These are phyloP conservation scores for Geotrichum ghanense DNA, from an alignment of 805 yeast genomes.

Conservation along the genomic window DNA sequence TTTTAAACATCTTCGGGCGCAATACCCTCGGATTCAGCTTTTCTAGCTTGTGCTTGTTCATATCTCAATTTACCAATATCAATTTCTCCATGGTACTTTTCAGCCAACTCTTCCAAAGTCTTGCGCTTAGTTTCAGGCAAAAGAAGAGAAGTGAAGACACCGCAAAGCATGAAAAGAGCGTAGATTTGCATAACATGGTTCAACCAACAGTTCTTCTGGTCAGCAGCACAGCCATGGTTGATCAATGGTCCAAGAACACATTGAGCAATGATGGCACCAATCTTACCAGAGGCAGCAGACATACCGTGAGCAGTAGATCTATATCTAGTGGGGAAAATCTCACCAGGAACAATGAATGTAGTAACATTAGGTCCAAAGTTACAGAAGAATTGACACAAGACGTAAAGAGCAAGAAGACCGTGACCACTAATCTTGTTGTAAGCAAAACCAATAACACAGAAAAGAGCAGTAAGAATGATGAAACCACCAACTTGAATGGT, in stretches of 20 bases:
- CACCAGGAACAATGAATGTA: slow-evolving; percentile 86
- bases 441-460: slow-evolving; percentile 77
- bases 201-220: slow-evolving; percentile 60
- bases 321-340: slow-evolving; percentile 86
- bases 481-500: slow-evolving; percentile 73
- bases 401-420: slow-evolving; percentile 67
- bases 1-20: no score
- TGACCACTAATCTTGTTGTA: slow-evolving; percentile 56
- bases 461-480: slow-evolving; percentile 53
- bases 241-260: slow-evolving; percentile 47
- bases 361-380: slow-evolving; percentile 92
- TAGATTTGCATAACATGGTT: slow-evolving; percentile 91
- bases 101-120: slow-evolving; percentile 77
- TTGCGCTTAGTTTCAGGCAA: slow-evolving; percentile 87
- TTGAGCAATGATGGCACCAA: slow-evolving; percentile 80
- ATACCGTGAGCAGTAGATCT: slow-evolving; percentile 94
- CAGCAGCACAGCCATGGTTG: slow-evolving; percentile 62
- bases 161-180: slow-evolving; percentile 82
- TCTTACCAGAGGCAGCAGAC: slow-evolving; percentile 85
- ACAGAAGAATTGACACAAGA: slow-evolving; percentile 75
- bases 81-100: slow-evolving; percentile 73
- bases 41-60: background rate
- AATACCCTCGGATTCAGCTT: no score
- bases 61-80: slow-evolving; percentile 20
- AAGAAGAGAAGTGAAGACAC: slow-evolving; percentile 52